Evolutionary conservation across 306 rosid species (phyloP), one percentile per base, ranked within the genome.

Genomic region (Morella rubra): DNA sequence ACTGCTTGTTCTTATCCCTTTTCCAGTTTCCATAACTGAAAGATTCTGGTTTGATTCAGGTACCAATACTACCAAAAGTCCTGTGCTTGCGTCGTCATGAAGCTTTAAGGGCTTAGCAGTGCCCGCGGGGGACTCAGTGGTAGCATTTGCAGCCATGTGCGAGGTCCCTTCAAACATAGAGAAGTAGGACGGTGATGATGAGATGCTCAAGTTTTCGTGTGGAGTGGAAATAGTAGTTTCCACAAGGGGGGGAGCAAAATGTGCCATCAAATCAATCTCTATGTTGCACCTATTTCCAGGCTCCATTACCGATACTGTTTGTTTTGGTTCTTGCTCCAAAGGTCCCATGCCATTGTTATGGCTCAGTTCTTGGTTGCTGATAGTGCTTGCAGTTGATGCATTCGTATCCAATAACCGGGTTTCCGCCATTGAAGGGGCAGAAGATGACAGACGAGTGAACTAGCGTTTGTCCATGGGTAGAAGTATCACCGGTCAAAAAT

Each of bases 401-500:
- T 69, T 51, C 10, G 18, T 71, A 44, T 52, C 46, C 6, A 44
- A 24, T 41, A 77, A 73, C 18, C 54, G 69, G 27, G 44, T 27
- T 54, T 87, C 70, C 44, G 73, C 75, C 50, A 81, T 68, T 73
- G 56, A 44, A 42, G 73, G 53, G 49, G 54, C 1, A 75, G 74
- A 68, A 4, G 80, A 75, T 65, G 80, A 62, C 55, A 73, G 82
- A 4, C 16, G 73, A 65, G 66, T 76, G 80, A 45, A 60, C 77
- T 53, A 45, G 19, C 19, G 16, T 18, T 60, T 50, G 52, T 42
- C 54, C 56, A 58, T 79, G 49, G 46, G 62, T 71, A 50, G 65
- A 55, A 42, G 44, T 40, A 73, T 59, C 59, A n/a, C 53, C 64
- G 71, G 47, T 64, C 27, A 52, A 27, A 40, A 78, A 55, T 49